Evolutionary conservation across 306 rosid genomes (phyloP).

Genomic region (Prunus dulcis): DNA sequence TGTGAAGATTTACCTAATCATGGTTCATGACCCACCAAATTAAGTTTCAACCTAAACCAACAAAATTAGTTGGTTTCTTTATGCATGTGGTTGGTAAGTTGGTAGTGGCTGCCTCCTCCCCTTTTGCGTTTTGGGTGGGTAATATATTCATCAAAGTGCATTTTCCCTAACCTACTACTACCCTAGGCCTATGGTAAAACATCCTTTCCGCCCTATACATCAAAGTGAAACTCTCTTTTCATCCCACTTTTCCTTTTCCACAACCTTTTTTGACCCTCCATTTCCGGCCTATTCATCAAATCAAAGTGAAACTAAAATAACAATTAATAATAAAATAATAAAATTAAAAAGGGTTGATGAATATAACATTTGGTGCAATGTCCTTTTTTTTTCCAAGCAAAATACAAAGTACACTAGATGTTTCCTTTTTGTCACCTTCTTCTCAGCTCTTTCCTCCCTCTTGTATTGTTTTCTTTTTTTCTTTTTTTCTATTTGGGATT

Average conservation of each 20-base stretch:
- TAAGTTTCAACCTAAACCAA: not conserved
- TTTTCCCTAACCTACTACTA: not conserved
- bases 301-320: not conserved
- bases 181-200: not conserved
- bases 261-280: no score
- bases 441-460: not conserved
- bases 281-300: not conserved
- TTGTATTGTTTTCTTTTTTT: not conserved
- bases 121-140: not conserved
- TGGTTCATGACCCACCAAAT: not conserved
- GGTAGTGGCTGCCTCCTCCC: not conserved
- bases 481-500: not conserved
- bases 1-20: not conserved
- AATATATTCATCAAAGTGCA: not conserved
- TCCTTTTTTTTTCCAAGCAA: not conserved
- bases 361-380: not conserved
- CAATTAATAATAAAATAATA: no score
- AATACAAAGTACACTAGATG: not conserved
- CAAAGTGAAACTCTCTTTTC: not conserved
- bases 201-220: not conserved
- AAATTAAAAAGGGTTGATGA: no score
- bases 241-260: not conserved
- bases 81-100: not conserved
- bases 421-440: not conserved
- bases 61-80: no score